Evolutionary conservation across 306 rosid genomes (phyloP), one percentile per base, ranked within the genome.

Genomic region (Acacia acuminata): DNA sequence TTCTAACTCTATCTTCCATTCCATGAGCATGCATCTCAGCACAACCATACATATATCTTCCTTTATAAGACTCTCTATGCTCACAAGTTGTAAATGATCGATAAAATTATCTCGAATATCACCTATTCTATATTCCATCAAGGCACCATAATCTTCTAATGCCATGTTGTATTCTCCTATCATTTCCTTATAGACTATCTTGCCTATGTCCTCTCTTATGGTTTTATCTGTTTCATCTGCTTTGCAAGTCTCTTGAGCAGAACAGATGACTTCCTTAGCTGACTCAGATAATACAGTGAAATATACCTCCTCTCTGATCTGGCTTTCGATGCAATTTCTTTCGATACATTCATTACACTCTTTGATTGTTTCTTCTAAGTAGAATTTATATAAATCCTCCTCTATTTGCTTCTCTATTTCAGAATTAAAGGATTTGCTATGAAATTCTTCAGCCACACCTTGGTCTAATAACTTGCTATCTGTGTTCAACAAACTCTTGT

Each of bases 11-110:
- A 71, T 30, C 51, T 81, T 67, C 97, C 92, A 90, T 75, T 92
- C 88, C 76, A 84, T 68, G 36, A 88, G 30, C 75, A 82, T 85
- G 65, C 83, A 82, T 68, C 77, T 79, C 17, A 88, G 58, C 76
- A 89, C 89, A 86, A 84, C 87, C 89, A 61, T 81, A 24, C 24
- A 71, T 1, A 87, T 73, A 81, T 93, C 94, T 61, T 90, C 91
- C 81, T 76, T 68, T 24, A 90, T 15, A 73, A 48, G 48, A 81
- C 25, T 66, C 79, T 90, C 90, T 15, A 60, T 32, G 50, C 34
- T 27, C 24, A 50, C 5, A 24, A 40, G 25, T 11, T 68, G 53
- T 30, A 78, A 73, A 73, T 74, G 76, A 60, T 79, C 82, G 8
- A 58, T 42, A 43, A 85, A 65, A 7, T 9, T 51, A 13, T 84